Evolutionary conservation across 1,284 basidiomycete genomes (phyloP), one percentile per base, ranked within the genome.

Genomic region (Vanrija sp.): DNA sequence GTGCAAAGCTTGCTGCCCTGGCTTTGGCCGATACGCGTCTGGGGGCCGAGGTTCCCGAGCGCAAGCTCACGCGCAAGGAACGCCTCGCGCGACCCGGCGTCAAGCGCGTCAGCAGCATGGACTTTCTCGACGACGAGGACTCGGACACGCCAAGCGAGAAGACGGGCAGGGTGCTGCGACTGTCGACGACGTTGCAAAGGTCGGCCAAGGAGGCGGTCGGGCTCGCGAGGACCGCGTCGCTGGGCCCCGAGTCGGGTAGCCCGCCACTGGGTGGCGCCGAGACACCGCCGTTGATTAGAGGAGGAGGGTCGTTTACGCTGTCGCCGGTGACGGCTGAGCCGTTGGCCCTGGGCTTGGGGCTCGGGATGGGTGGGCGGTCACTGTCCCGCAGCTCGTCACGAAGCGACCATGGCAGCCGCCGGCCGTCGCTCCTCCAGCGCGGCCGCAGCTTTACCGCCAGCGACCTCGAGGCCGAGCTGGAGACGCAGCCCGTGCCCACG

Each of bases 361-460:
- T 31, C 12, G 31, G 31, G 12, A 60, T 41, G 61, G 62, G 31
- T 51, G 65, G 16, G 64, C 68, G 3, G 15, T 67, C 65, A 1
- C 47, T 56, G n/a, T 52, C 58, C 12, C 49, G 58, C 5, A 45
- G 37, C 22, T 46, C 57, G 10, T 43, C 52, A 3, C 53, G 58
- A 12, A 31, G 62, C 63, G 4, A 56, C 49, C 41, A 51, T 60
- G 5, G 36, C 18, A 42, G 46, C 47, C 41, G 54, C 35, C 45
- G 68, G 2, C 67, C 67, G 0, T 56, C 64, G 43, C 63, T 75
- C 1, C 60, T 76, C 1, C 72, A 71, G 41, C 60, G 73, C 38
- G 73, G 73, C 5, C 57, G 67, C 9, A 73, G 68, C 56, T 76
- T 75, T 50, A 76, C 75, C 6, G 75, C 75, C 3, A 60, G 62